These are phyloP conservation scores for Ambrosia hybrid DNA, from an alignment of 140 eudicot species.

Conservation along the genomic window DNA sequence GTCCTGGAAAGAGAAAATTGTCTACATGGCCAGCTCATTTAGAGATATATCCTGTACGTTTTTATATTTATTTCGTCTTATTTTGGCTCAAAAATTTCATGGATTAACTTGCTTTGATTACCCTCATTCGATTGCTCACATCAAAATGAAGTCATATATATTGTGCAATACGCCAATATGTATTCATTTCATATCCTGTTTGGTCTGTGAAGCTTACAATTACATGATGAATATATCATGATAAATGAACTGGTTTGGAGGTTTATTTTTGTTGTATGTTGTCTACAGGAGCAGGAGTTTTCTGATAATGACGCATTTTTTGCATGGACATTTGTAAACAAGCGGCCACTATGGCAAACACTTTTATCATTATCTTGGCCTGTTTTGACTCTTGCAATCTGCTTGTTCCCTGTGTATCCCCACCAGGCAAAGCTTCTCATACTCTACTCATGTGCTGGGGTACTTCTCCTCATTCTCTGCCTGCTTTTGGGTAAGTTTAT, in stretches of 20 bases:
- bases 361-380: constrained; percentile 84
- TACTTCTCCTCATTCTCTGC: constrained; percentile 85
- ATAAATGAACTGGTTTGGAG: constrained; percentile 8
- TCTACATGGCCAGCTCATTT: constrained; percentile 99
- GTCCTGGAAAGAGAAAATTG: constrained; percentile 93
- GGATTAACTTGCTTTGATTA: neutral
- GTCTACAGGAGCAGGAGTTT: constrained; percentile 80
- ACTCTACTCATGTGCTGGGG: constrained; percentile 91
- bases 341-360: constrained; percentile 94
- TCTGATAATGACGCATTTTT: constrained; percentile 95
- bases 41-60: constrained; percentile 86
- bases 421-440: constrained; percentile 81
- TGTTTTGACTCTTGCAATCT: constrained; percentile 37
- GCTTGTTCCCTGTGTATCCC: constrained; percentile 98
- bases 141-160: neutral
- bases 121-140: neutral
- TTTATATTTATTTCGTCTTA: neutral
- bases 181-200: no score
- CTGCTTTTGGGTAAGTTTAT: constrained; percentile 67
- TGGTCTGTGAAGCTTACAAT: no score
- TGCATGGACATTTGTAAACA: constrained; percentile 92
- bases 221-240: no score
- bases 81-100: neutral
- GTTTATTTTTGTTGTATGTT: neutral
- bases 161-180: neutral